Conservation (phyloP, 495 filamentous ascomycete genomes). For the Aspergillus panamensis region DNA sequence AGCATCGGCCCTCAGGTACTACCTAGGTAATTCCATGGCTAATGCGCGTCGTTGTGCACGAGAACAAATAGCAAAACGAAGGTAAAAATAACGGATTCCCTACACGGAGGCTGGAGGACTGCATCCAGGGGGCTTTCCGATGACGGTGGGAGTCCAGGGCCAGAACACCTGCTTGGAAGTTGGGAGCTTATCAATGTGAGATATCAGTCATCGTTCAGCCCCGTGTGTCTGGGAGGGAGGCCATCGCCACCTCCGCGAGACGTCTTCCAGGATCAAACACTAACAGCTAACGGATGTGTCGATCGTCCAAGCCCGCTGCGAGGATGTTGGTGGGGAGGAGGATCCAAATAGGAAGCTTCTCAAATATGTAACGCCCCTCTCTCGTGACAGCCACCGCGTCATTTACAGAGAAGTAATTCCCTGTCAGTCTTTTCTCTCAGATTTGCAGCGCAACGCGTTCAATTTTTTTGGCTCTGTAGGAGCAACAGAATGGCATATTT, state of each 20-base stretch:
- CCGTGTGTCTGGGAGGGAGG: background rate
- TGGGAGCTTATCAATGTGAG: conserved; percentile 15
- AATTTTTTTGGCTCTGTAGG: background rate
- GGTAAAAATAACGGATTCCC: background rate
- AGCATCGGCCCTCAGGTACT: background rate
- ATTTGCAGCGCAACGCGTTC: background rate
- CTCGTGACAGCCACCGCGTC: background rate
- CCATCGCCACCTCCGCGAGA: conserved; percentile 9
- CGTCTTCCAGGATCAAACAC: conserved; percentile 9
- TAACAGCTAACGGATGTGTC: conserved; percentile 5
- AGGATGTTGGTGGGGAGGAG: background rate
- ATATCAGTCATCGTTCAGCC: conserved; percentile 13
- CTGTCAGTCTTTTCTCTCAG: too few species aligned
- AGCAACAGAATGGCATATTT: background rate
- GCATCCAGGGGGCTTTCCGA: background rate
- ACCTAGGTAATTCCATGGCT: background rate
- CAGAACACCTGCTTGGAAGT: background rate
- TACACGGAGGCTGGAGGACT: conserved; percentile 7
- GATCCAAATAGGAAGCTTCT: background rate
- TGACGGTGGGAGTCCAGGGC: background rate
- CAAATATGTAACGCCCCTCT: background rate
- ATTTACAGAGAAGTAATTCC: background rate
- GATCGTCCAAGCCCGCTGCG: background rate
- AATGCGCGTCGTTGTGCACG: background rate
- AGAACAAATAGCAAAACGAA: background rate